phyloP scores from a whole-genome alignment of 208 protist species.

The Wallacemonas rigidus region DNA sequence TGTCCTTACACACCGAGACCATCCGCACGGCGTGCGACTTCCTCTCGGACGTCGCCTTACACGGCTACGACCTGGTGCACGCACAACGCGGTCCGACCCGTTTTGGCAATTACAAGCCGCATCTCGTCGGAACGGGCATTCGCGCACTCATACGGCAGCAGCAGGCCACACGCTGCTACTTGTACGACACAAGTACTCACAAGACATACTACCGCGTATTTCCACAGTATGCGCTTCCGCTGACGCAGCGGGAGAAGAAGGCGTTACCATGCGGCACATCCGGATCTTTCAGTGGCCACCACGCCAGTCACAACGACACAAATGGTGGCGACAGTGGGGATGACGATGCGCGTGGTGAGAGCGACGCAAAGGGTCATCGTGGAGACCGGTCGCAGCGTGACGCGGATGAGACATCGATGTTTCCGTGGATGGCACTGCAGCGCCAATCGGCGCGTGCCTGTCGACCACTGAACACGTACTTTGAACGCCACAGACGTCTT shows the following conservation, averaged over 20 bases:
- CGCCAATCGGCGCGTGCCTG: slow-evolving; percentile 12
- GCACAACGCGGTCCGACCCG: slow-evolving; percentile 11
- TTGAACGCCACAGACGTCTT: slow-evolving; percentile 40
- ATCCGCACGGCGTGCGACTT: slow-evolving; percentile 37
- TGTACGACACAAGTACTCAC: slow-evolving; percentile 26
- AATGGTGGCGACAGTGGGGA: neutral
- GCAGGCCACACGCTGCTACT: slow-evolving; percentile 31
- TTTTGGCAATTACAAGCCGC: slow-evolving; percentile 29
- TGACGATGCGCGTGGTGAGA: no score
- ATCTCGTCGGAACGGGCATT: slow-evolving; percentile 28
- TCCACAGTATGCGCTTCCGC: slow-evolving; percentile 41
- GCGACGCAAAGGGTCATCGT: no score
- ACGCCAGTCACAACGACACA: neutral
- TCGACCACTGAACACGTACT: slow-evolving; percentile 62
- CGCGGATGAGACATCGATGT: neutral
- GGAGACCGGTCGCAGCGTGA: neutral
- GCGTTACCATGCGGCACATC: slow-evolving; percentile 1
- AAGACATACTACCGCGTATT: slow-evolving; percentile 39
- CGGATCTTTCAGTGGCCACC: neutral
- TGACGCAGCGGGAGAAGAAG: slow-evolving; percentile 39
- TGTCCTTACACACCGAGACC: slow-evolving; percentile 27
- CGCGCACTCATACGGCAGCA: slow-evolving; percentile 26
- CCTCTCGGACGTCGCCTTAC: slow-evolving; percentile 45
- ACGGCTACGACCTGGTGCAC: slow-evolving; percentile 30
- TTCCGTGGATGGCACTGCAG: slow-evolving; percentile 15